Conservation (phyloP, 208 protist genomes). For the Blastocrithidia nonstop region DNA sequence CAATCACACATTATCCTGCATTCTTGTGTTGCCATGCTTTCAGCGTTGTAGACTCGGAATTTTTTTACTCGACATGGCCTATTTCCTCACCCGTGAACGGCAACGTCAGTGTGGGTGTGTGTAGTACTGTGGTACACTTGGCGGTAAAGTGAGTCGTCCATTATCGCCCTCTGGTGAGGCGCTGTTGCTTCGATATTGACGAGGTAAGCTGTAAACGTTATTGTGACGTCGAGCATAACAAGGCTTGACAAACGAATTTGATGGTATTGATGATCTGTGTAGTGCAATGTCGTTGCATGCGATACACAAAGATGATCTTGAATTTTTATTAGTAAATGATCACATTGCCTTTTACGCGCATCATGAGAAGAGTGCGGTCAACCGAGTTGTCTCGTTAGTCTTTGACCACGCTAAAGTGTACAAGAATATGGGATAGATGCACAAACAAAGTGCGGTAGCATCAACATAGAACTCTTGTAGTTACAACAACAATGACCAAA, state of each 20-base stretch:
- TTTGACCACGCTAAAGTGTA: conserved; percentile 4
- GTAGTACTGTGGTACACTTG: conserved; percentile 18
- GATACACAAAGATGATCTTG: conserved; percentile 18
- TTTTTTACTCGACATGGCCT: conserved; percentile 51
- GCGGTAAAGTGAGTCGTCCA: conserved; percentile 38
- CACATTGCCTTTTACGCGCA: conserved; percentile 15
- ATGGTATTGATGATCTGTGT: conserved; percentile 9
- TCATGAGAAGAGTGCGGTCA: background rate
- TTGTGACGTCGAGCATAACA: conserved; percentile 3
- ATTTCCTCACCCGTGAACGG: conserved; percentile 27
- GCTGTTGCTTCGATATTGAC: conserved; percentile 52
- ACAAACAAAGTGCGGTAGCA: background rate
- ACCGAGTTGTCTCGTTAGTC: conserved; percentile 5
- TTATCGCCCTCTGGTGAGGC: conserved; percentile 51
- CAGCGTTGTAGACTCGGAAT: conserved; percentile 25
- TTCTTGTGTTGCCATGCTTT: conserved; percentile 48
- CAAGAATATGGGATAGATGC: background rate
- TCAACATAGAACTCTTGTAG: no score
- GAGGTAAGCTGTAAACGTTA: conserved; percentile 11
- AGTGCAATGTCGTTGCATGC: conserved; percentile 13
- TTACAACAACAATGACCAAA: no score
- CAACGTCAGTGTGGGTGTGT: conserved; percentile 30
- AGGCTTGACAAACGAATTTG: conserved; percentile 1
- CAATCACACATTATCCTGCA: conserved; percentile 53
- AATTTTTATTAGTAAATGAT: conserved; percentile 12